Conservation (phyloP, 164 flowering plant genomes). For the Taxillus chinensis region DNA sequence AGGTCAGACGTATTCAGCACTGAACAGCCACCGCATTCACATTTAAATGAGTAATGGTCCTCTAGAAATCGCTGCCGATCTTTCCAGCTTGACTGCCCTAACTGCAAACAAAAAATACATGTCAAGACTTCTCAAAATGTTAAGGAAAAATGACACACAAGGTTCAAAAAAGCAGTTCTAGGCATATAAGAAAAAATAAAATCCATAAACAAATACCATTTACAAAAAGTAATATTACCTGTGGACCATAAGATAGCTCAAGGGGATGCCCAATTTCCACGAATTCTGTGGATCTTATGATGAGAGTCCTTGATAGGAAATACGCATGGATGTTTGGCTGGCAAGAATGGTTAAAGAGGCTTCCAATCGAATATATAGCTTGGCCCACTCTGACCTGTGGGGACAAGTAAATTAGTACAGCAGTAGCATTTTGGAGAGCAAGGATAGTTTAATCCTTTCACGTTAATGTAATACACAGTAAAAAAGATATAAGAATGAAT, state of each 20-base stretch:
- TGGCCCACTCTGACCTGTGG: constrained; percentile 76
- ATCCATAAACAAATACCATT: background rate
- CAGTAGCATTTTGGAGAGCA: too few relatives aligned
- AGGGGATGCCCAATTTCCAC: constrained; percentile 45
- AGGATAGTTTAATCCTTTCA: too few relatives aligned
- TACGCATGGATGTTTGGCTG: constrained; percentile 77
- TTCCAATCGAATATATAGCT: constrained; percentile 69
- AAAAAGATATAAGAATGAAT: too few relatives aligned
- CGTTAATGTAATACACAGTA: too few relatives aligned
- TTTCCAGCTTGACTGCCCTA: constrained; percentile 62
- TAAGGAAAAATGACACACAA: too few relatives aligned
- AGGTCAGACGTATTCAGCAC: constrained; percentile 61
- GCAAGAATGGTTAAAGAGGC: constrained; percentile 92
- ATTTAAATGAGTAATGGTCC: constrained; percentile 63
- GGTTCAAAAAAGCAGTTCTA: too few relatives aligned
- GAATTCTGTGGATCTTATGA: constrained; percentile 54
- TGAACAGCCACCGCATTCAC: constrained; percentile 68
- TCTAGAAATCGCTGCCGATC: constrained; percentile 48
- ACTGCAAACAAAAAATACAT: constrained; percentile 26
- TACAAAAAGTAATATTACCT: constrained; percentile 30
- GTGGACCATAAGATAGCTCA: constrained; percentile 92
- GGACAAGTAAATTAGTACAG: constrained; percentile 8
- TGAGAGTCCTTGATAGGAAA: constrained; percentile 69
- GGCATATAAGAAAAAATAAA: background rate
- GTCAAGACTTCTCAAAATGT: background rate